A percentile compares a stretch with the other conserved stretches of the same genome.
These are phyloP conservation scores for Neurospora sp. DNA, from an alignment of 495 filamentous ascomycete genomes.

Conservation along the genomic window DNA sequence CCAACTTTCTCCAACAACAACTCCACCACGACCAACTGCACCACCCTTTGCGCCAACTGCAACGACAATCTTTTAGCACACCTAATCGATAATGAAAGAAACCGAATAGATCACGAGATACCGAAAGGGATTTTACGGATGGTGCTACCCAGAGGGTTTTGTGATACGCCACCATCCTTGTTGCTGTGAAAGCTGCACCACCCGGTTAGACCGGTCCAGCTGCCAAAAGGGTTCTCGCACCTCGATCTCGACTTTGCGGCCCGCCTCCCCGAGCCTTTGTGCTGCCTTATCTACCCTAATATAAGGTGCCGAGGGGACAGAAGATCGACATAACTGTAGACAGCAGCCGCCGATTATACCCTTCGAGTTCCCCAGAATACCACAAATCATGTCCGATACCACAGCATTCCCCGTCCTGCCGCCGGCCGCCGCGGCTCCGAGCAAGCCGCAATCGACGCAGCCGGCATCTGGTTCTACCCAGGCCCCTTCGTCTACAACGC, in stretches of 20 bases:
- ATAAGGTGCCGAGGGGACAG: not conserved
- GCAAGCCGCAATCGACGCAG: not conserved
- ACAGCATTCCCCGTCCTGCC: not conserved
- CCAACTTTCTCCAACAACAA: not conserved
- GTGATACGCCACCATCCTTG: not conserved
- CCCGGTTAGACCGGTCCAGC: not conserved
- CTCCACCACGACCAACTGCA: not conserved
- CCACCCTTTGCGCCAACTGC: not conserved
- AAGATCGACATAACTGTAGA: not conserved
- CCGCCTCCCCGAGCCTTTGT: not conserved
- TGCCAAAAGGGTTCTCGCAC: not conserved
- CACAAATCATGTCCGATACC: not conserved
- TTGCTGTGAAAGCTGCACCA: not conserved
- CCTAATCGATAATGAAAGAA: not conserved
- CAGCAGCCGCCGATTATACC: not conserved
- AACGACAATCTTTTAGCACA: not conserved
- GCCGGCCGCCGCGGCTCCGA: not conserved
- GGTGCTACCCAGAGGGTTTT: not conserved
- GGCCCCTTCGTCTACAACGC: not conserved
- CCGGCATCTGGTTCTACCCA: not conserved
- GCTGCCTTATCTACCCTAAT: not conserved
- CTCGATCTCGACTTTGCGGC: not conserved
- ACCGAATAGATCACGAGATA: not conserved
- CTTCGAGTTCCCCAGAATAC: not conserved
- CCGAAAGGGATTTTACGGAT: not conserved